These are phyloP conservation scores for Friedmanniomyces simplex DNA, from an alignment of 495 filamentous ascomycete genomes.

Conservation along the genomic window DNA sequence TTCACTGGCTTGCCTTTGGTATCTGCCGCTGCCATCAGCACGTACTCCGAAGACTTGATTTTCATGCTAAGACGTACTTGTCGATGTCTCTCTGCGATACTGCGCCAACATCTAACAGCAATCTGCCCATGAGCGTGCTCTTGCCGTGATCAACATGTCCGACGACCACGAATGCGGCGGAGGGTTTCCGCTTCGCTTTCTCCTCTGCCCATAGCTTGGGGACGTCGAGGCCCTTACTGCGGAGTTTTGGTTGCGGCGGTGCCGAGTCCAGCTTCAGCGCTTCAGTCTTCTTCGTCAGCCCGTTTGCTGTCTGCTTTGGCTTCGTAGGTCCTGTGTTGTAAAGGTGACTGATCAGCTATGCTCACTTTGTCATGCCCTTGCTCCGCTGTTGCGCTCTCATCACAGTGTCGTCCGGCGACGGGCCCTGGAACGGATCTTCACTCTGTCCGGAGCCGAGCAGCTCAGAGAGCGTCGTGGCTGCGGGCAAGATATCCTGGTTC, in stretches of 20 bases:
- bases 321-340: slow-evolving; percentile 28
- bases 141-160: slow-evolving; percentile 97
- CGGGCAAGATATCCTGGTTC: slow-evolving; percentile 17
- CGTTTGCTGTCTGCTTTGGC: slow-evolving; percentile 38
- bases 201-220: slow-evolving; percentile 58
- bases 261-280: slow-evolving; percentile 6
- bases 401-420: slow-evolving; percentile 90
- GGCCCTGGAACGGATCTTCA: slow-evolving; percentile 59
- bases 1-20: slow-evolving; percentile 75
- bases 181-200: slow-evolving; percentile 63
- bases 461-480: not conserved
- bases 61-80: slow-evolving; percentile 30
- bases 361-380: slow-evolving; percentile 17
- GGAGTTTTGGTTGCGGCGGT: slow-evolving; percentile 48
- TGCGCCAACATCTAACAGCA: slow-evolving; percentile 81
- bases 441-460: not conserved
- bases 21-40: slow-evolving; percentile 27
- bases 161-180: slow-evolving; percentile 91
- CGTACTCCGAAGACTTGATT: too few species aligned
- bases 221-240: slow-evolving; percentile 81
- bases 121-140: slow-evolving; percentile 90
- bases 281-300: slow-evolving; percentile 18
- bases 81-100: slow-evolving; percentile 80
- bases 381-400: slow-evolving; percentile 58
- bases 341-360: not conserved